phyloP scores from a whole-genome alignment of 2,329 filamentous ascomycete species.

The Penicillium sp. region DNA sequence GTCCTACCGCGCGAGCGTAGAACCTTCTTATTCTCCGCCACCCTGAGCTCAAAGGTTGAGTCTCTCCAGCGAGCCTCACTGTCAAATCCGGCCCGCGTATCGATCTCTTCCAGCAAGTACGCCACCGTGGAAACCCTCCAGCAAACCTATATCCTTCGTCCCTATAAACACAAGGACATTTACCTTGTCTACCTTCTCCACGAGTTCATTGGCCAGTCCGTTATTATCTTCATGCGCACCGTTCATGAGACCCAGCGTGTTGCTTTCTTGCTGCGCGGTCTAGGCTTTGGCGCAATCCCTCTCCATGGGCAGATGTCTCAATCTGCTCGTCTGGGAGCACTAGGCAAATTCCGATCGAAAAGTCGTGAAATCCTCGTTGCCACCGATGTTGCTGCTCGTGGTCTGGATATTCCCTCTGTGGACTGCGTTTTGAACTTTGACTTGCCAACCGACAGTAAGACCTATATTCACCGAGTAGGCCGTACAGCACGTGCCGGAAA shows the following conservation, averaged over 20 bases:
- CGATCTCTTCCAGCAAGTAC: constrained; percentile 78
- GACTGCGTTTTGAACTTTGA: constrained; percentile 86
- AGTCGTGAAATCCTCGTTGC: constrained; percentile 82
- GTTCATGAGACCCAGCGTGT: constrained; percentile 87
- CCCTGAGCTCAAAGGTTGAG: constrained; percentile 91
- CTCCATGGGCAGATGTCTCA: constrained; percentile 91
- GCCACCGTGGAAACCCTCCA: constrained; percentile 88
- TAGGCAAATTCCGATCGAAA: constrained; percentile 84
- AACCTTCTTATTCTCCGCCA: constrained; percentile 91
- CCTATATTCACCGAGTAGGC: constrained; percentile 86
- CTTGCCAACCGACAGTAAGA: constrained; percentile 80
- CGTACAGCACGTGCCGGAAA: constrained; percentile 86
- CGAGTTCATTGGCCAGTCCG: constrained; percentile 80
- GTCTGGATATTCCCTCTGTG: constrained; percentile 89
- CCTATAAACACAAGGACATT: constrained; percentile 82
- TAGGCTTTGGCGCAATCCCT: constrained; percentile 88
- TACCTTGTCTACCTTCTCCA: constrained; percentile 85
- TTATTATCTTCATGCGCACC: constrained; percentile 88
- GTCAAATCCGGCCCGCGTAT: constrained; percentile 78
- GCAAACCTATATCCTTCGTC: constrained; percentile 83
- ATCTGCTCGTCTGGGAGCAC: constrained; percentile 76
- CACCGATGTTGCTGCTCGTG: constrained; percentile 89
- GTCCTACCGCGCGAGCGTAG: constrained; percentile 74
- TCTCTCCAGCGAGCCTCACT: constrained; percentile 86
- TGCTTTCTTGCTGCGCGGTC: constrained; percentile 74